Base-by-base conservation (phyloP, 495 filamentous ascomycete genomes). In the Neohortaea acidophila region DNA sequence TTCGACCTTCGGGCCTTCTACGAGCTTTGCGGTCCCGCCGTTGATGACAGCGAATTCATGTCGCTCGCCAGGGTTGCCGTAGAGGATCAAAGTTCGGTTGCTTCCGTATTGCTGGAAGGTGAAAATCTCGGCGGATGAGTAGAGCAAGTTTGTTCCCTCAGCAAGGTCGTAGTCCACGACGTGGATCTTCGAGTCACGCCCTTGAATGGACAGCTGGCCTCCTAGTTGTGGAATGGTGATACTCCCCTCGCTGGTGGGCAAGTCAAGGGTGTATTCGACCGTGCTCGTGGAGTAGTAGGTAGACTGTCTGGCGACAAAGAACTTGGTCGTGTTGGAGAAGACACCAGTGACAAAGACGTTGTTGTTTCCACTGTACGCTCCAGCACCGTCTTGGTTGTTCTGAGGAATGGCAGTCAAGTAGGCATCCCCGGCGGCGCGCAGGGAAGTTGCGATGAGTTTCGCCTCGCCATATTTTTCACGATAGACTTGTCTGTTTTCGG, bases 391-490 rank as follows among this genome's bases (percentile, higher is more conserved):
- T n/a, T n/a, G n/a, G n/a, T n/a, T n/a, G n/a, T 60, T 69, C 5
- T 59, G 58, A 14, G 69, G 65, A 7, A 51, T 61, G 5, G 69
- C 59, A 3, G 65, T 60, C 19, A 84, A 60, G 44, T 83, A 85
- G 0, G 65, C 33, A 2, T n/a, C n/a, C n/a, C n/a, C n/a, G n/a
- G n/a, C n/a, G n/a, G 70, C 70, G 41, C 74, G 75, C 32, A 74
- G 55, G 58, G 85, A 86, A 47, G 79, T 77, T 17, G 66, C 79
- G 43, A 79, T 52, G 1, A 85, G 63, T 41, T 85, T 89, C 24
- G 80, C 57, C 48, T 86, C 77, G 37, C 73, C 77, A 52, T 84
- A 86, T 55, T 87, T 87, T 46, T 83, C 77, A 21, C 81, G 65
- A 13, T 59, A 59, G 20, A 85, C 54, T 7, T 65, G 67, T 5